These are phyloP conservation scores for Cryptococcus wingfieldii DNA, from an alignment of 1,284 basidiomycete genomes.

Conservation along the genomic window DNA sequence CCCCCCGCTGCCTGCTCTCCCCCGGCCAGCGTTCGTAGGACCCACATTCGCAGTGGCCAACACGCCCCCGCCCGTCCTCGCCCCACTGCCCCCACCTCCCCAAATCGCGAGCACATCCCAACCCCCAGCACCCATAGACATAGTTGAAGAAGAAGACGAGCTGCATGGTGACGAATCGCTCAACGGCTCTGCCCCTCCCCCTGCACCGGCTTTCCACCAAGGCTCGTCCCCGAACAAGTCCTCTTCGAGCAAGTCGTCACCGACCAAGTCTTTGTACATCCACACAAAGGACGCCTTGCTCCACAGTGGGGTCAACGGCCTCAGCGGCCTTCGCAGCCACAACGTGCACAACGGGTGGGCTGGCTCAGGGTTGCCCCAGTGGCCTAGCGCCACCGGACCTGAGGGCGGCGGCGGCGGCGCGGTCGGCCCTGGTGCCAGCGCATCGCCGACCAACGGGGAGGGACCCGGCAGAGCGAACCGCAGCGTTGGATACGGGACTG, in stretches of 20 bases:
- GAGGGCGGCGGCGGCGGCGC: too few species aligned
- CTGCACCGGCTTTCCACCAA: background rate
- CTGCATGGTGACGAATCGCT: constrained; percentile 5
- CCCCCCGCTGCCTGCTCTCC: background rate
- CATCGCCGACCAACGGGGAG: too few species aligned
- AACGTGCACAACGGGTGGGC: too few species aligned
- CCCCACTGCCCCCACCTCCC: background rate
- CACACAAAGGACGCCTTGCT: too few species aligned
- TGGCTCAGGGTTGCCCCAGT: too few species aligned
- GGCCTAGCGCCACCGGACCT: too few species aligned
- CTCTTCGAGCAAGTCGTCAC: too few species aligned
- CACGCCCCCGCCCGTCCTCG: background rate
- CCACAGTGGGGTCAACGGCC: too few species aligned
- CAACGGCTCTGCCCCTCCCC: background rate
- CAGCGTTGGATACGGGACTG: background rate
- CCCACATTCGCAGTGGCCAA: background rate
- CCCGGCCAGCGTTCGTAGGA: background rate
- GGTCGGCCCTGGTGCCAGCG: too few species aligned
- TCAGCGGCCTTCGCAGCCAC: too few species aligned
- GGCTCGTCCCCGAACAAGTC: background rate
- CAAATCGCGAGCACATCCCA: background rate
- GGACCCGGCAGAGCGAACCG: too few species aligned
- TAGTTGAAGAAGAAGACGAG: constrained; percentile 10
- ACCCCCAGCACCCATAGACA: background rate
- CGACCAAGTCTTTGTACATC: too few species aligned